Percentiles rank a stretch among this genome's conserved stretches.
Conservation (phyloP, 805 yeast genomes). For the Yarrowia alimentaria region DNA sequence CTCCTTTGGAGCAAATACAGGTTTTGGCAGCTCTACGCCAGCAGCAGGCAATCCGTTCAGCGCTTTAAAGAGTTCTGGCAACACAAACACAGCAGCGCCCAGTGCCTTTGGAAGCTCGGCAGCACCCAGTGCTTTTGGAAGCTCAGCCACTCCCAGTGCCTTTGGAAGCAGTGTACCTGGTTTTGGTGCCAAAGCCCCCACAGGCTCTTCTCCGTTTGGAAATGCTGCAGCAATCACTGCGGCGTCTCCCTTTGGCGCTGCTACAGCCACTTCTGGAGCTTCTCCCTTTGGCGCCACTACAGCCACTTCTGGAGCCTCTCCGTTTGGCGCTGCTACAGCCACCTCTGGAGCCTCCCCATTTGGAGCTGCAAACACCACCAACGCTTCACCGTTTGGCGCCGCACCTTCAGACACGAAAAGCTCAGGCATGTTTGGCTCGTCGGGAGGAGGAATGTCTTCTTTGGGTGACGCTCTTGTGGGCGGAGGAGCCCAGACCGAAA, state of each 20-base stretch:
- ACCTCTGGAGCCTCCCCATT: not conserved
- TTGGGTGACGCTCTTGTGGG: too few species aligned
- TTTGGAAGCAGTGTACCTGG: not conserved
- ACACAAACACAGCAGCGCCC: too few species aligned
- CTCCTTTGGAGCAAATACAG: too few species aligned
- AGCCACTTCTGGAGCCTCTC: not conserved
- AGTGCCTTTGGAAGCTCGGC: not conserved
- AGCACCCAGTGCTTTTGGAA: not conserved
- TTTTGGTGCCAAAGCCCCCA: not conserved
- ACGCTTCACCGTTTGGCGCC: not conserved
- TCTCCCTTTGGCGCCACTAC: constrained; percentile 1
- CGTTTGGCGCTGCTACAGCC: not conserved
- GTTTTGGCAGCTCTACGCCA: too few species aligned
- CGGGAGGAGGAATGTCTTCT: too few species aligned
- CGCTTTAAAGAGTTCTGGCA: too few species aligned
- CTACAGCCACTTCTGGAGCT: not conserved
- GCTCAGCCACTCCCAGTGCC: not conserved
- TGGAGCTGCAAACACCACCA: not conserved
- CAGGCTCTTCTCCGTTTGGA: not conserved
- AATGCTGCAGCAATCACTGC: not conserved
- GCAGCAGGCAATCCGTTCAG: too few species aligned
- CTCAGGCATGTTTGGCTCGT: too few species aligned
- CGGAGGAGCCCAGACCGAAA: too few species aligned
- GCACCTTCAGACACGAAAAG: not conserved
- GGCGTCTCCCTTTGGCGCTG: not conserved